phyloP scores from a whole-genome alignment of 768 basidiomycete genomes.

The Lactarius indigo region DNA sequence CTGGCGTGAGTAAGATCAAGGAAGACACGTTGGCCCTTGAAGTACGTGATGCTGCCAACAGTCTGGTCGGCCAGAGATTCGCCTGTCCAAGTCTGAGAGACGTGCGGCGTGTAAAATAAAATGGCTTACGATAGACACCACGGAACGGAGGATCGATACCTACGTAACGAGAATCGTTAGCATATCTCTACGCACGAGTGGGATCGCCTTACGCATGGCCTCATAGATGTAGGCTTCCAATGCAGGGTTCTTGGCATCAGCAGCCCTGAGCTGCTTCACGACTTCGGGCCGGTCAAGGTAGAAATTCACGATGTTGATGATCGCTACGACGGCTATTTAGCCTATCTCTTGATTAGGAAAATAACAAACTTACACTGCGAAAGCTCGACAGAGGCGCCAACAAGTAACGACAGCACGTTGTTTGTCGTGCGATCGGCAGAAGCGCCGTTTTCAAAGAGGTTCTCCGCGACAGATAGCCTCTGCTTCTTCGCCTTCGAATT shows the following conservation, averaged over 20 bases:
- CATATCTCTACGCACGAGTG: not conserved
- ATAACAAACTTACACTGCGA: conserved; percentile 49
- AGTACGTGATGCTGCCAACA: conserved; percentile 41
- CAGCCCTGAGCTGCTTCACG: conserved; percentile 36
- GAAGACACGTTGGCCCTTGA: conserved; percentile 54
- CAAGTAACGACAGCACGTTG: conserved; percentile 66
- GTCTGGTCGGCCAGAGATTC: conserved; percentile 44
- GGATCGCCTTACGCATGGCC: conserved; percentile 56
- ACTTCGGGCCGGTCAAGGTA: conserved; percentile 47
- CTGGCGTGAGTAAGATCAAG: conserved; percentile 57
- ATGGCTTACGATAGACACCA: conserved; percentile 57
- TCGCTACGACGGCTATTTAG: conserved; percentile 36
- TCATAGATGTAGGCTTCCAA: conserved; percentile 62
- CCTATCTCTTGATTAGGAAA: not conserved
- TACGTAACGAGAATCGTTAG: conserved; percentile 30
- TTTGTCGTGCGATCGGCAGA: conserved; percentile 63
- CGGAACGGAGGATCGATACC: conserved; percentile 72
- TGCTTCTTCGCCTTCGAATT: conserved; percentile 40
- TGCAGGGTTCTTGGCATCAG: conserved; percentile 35
- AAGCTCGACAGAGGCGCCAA: conserved; percentile 64
- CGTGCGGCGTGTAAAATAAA: not conserved
- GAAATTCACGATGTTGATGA: conserved; percentile 63
- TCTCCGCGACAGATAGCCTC: conserved; percentile 48
- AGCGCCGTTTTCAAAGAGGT: conserved; percentile 52
- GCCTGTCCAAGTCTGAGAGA: conserved; percentile 34